A percentile compares a stretch with the other conserved stretches of the same genome.
These are phyloP conservation scores for Pascua guehoae DNA, from an alignment of 1,284 basidiomycete species.

Conservation along the genomic window DNA sequence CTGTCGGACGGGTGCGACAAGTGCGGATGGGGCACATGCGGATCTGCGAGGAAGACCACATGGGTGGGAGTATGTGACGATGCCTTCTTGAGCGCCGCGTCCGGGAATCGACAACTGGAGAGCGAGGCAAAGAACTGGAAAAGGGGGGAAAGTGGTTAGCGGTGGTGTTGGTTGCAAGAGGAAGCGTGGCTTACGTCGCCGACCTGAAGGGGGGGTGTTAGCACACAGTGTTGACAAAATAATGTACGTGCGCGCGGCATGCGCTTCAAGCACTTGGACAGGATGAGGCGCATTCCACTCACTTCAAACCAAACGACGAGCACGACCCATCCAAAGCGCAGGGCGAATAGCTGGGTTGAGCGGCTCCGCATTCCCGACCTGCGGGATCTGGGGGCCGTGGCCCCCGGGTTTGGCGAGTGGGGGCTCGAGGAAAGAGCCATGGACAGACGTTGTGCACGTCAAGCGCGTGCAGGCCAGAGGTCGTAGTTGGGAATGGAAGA, in stretches of 20 bases:
- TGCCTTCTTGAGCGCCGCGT: slow-evolving; percentile 28
- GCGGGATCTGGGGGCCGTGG: slow-evolving; percentile 3
- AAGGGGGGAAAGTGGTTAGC: slow-evolving; percentile 25
- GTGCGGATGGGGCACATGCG: slow-evolving; percentile 64
- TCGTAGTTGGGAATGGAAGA: not conserved
- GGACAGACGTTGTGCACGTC: not conserved
- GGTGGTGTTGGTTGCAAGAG: slow-evolving; percentile 3
- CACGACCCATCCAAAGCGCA: slow-evolving; percentile 60
- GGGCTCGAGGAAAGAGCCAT: slow-evolving; percentile 4
- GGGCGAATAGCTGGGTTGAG: slow-evolving; percentile 39
- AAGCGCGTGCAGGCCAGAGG: no score
- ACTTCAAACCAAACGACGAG: slow-evolving; percentile 71
- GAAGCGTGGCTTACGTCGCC: no score
- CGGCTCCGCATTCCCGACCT: slow-evolving; percentile 31
- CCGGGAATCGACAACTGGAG: slow-evolving; percentile 48
- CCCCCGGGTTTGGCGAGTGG: not conserved
- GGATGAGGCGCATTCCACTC: slow-evolving; percentile 26
- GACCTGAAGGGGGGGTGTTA: slow-evolving; percentile 12
- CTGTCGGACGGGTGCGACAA: slow-evolving; percentile 50
- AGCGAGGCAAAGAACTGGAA: slow-evolving; percentile 49
- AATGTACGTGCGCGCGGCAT: no score
- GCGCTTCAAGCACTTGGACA: not conserved
- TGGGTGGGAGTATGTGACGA: slow-evolving; percentile 53
- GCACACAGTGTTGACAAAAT: not conserved
- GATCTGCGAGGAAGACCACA: slow-evolving; percentile 70